Base-by-base conservation (phyloP, 768 basidiomycete species). In the Boletus pseudo-olivaceus region DNA sequence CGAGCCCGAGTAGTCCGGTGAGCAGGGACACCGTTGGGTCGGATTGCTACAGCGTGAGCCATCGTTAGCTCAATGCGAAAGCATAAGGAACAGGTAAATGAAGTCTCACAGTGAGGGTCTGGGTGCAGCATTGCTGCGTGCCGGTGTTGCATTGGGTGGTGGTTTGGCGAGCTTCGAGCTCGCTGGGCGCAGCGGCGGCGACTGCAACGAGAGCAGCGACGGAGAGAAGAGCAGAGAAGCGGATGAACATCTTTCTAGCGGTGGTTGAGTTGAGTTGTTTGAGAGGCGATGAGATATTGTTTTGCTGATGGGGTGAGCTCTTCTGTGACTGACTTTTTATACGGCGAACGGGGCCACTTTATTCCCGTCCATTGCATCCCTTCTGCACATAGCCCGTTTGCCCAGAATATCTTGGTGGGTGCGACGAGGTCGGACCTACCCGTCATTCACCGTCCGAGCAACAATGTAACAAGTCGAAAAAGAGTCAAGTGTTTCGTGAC, bases 91-190 rank as follows among this genome's bases (percentile, higher is more conserved):
- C 23, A 14, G 6, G 7, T 1, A 32, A 9, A 23, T 7, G 0
- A 33, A 37, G n/a, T 5, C 59, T 53, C 12, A 61, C 54, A 10
- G 4, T 7, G 5, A n/a, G 9, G 30, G 45, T 48, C 2, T 1
- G 41, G 33, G 11, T 19, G 42, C 60, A 64, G 47, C 64, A 64
- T 5, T 54, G 50, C 2, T 49, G 8, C 2, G 47, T 10, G 3
- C 63, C 64, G 0, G 57, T 63, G 44, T 44, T 34, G n/a, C 63
- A 66, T 14, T 51, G 26, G 3, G 50, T 29, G 35, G 15, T 6
- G 29, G 6, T 15, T 4, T 19, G 9, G 6, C 45, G 55, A 3
- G 34, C 60, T 8, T 42, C 47, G 40, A 58, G 37, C 32, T 2
- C 42, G n/a, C 7, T 40, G n/a, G 61, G 61, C 3, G 49, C 61